Evolutionary conservation across 495 filamentous ascomycete species (phyloP).

Genomic region (Daldinia loculata): DNA sequence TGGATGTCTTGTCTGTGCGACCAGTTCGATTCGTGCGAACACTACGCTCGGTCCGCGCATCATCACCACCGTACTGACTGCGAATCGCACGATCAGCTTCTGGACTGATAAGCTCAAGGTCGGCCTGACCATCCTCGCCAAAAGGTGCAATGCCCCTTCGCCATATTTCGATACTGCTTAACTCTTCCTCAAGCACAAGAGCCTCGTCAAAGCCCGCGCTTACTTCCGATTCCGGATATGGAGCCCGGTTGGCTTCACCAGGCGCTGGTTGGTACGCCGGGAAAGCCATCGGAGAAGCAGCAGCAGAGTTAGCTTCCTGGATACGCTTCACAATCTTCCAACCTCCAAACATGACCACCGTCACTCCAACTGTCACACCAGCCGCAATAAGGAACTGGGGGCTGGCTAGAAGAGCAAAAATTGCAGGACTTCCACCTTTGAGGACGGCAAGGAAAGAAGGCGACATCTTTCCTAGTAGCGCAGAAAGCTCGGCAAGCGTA

Average conservation of each 20-base stretch:
- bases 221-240: constrained; percentile 41
- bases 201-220: constrained; percentile 57
- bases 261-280: constrained; percentile 29
- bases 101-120: constrained; percentile 86
- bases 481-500: constrained; percentile 89
- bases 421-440: constrained; percentile 80
- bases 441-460: constrained; percentile 77
- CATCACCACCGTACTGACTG: constrained; percentile 46
- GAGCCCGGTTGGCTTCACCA: constrained; percentile 1
- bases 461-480: constrained; percentile 81
- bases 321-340: constrained; percentile 97
- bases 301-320: constrained; percentile 56
- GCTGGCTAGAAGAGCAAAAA: constrained; percentile 85
- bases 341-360: constrained; percentile 91
- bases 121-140: constrained; percentile 75
- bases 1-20: constrained; percentile 38
- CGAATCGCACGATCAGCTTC: constrained; percentile 68
- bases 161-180: constrained; percentile 82
- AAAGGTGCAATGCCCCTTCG: constrained; percentile 73
- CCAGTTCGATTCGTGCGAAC: constrained; percentile 34
- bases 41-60: constrained; percentile 42
- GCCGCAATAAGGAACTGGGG: constrained; percentile 95
- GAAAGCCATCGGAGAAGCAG: constrained; percentile 56
- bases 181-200: constrained; percentile 58
- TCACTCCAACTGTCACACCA: constrained; percentile 86